A percentile compares a stretch with the other conserved stretches of the same genome.
Conservation (phyloP, 192 early-diverging fungal genomes). For the Coemansia pectinata region DNA sequence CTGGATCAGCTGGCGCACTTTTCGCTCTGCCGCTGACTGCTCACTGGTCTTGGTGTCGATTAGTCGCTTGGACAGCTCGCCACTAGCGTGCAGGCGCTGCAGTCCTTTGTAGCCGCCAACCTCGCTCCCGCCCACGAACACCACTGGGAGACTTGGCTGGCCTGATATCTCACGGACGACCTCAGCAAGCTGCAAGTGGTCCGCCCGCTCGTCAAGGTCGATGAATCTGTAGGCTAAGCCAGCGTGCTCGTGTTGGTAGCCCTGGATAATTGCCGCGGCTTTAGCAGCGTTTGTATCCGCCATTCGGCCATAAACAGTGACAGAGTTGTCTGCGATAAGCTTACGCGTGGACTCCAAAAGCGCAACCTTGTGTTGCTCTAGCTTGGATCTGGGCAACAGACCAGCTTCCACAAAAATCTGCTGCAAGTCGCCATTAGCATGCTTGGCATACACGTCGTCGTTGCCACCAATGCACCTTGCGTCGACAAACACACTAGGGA, state of each 20-base stretch:
- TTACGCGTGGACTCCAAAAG: neutral
- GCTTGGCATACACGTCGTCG: constrained; percentile 10
- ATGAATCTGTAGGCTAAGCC: neutral
- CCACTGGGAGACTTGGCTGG: neutral
- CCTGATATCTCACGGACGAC: neutral
- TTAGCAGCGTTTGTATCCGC: neutral
- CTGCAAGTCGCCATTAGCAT: neutral
- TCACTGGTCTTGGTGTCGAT: neutral
- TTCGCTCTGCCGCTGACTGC: constrained; percentile 20
- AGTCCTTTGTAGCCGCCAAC: neutral
- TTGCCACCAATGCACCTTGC: constrained; percentile 63
- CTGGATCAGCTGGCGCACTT: constrained; percentile 32
- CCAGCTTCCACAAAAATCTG: neutral
- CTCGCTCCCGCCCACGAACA: constrained; percentile 4
- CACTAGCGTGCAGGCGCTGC: neutral
- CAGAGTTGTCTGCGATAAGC: neutral
- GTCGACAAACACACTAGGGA: constrained; percentile 68
- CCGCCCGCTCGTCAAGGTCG: constrained; percentile 2
- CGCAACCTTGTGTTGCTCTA: neutral
- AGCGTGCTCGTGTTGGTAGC: neutral
- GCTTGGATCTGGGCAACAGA: neutral
- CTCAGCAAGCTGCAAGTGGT: neutral
- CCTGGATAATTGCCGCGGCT: neutral
- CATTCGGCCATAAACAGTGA: neutral
- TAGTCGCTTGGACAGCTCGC: neutral